phyloP scores from a whole-genome alignment of 2,329 filamentous ascomycete species.

The Graphium sp. region DNA sequence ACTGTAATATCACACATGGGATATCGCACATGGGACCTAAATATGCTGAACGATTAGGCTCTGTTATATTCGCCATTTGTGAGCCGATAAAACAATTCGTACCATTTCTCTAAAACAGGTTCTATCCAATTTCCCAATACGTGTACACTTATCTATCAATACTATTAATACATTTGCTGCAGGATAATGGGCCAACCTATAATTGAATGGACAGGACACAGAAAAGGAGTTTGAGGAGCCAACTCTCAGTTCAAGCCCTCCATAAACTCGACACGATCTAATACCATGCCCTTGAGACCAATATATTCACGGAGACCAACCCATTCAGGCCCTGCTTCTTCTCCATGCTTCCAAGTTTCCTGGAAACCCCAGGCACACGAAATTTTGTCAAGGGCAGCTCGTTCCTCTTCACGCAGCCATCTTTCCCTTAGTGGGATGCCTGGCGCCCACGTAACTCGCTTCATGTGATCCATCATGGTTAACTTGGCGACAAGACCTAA shows the following conservation, averaged over 20 bases:
- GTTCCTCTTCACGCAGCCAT: constrained; percentile 82
- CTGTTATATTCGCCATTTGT: too few species aligned
- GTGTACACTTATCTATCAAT: too few species aligned
- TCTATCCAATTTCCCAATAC: too few species aligned
- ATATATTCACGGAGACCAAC: constrained; percentile 71
- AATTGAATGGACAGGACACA: too few species aligned
- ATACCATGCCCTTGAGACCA: constrained; percentile 68
- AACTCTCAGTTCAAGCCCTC: constrained; percentile 52
- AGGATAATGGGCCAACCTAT: too few species aligned
- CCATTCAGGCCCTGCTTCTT: constrained; percentile 87
- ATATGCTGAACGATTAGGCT: too few species aligned
- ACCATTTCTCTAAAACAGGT: too few species aligned
- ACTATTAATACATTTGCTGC: too few species aligned
- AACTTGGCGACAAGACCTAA: constrained; percentile 73
- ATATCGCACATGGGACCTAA: too few species aligned
- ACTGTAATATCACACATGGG: too few species aligned
- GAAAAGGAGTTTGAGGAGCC: too few species aligned
- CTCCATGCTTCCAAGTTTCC: constrained; percentile 61
- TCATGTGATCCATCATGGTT: constrained; percentile 90
- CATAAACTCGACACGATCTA: constrained; percentile 83
- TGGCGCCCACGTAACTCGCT: constrained; percentile 74
- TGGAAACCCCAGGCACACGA: constrained; percentile 86
- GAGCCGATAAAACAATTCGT: too few species aligned
- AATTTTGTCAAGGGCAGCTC: constrained; percentile 71
- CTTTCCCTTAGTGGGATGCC: constrained; percentile 67